Evolutionary conservation across 2,329 filamentous ascomycete species (phyloP), one percentile per base, ranked within the genome.

Genomic region (Xylaria hypoxylon): DNA sequence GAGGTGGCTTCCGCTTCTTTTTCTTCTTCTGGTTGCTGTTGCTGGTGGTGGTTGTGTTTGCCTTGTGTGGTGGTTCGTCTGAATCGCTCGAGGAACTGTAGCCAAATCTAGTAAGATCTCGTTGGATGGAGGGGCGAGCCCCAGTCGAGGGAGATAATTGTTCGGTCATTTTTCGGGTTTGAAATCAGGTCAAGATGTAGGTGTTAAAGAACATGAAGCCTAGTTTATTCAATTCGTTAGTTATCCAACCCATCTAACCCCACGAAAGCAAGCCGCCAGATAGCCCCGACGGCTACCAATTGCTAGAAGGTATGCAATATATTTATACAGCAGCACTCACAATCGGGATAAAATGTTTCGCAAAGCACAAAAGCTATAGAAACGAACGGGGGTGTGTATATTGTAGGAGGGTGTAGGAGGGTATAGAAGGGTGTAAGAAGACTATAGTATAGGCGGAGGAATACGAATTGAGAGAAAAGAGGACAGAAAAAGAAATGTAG

Each of bases 1-100:
- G 89, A 2, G 85, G 82, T 15, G 86, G 81, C 69, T 85, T 83
- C 73, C 84, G 82, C 79, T 85, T 86, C 75, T 86, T 86, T 72
- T 84, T 85, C 76, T 87, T 87, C 74, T 87, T 86, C 72, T 87
- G 83, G 31, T 81, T 78, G 51, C 79, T 79, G 15, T 64, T 77
- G 56, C 4, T 73, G 51, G 26, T 72, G 56, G 70, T 79, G 56
- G 65, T 68, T 3, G 65, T 77, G 24, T 59, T 79, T 42, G 74
- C 71, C 53, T 79, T 74, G 5, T 79, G 79, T 22, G 75, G 77
- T 10, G 72, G 68, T 8, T 85, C 83, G 68, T 85, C 83, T 31
- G 82, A 84, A 69, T 84, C 82, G 66, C 83, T 83, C 26, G 83
- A 84, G 59, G 82, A 84, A 68, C 83, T 84, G 68, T 85, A 85